Evolutionary conservation across 2,329 filamentous ascomycete genomes (phyloP), one percentile per base, ranked within the genome.

Genomic region (Thielaviopsis euricoi): DNA sequence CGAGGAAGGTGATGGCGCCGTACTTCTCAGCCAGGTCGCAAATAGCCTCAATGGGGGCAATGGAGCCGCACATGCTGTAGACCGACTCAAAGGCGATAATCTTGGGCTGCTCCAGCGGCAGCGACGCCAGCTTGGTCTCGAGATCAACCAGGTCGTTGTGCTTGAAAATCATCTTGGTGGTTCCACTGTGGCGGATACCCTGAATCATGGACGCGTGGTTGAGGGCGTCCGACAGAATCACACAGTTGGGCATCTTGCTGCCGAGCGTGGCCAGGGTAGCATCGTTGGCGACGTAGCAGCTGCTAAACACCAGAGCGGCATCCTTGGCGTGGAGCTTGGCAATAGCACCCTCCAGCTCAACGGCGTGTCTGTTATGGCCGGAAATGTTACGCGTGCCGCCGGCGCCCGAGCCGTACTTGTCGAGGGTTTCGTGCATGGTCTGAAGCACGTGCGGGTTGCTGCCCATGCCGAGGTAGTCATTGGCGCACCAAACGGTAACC

Each of bases 201-300:
- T 97, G 93, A 62, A 98, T 98, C 93, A 98, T 98, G 6, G 91
- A 97, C 13, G 93, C 93, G 70, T 98, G 93, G 70, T 98, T 98
- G 69, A 96, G 74, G 70, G 87, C 95, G 73, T 98, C 93, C 6
- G 90, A 96, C n/a, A 98, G 76, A 66, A 97, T 95, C 51, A 98
- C 93, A 67, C 93, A 98, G 67, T 95, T 86, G 29, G 93, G 91
- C 71, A 98, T 76, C 72, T 95, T 96, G 73, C 89, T 95, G 53
- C 93, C 93, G n/a, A 98, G 77, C 0, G 93, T 98, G 3, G 93
- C 91, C 60, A 98, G 79, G 1, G 93, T 97, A 17, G 93, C 90
- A 73, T 98, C 93, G 68, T 98, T 98, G 63, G 93, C 93, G 56
- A 98, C 93, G 67, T 95, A 98, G 79, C 93, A 98, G 15, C 91